A percentile compares a stretch with the other conserved stretches of the same genome.
Conservation (phyloP, 208 protist genomes). For the Trypanosoma vivax region DNA sequence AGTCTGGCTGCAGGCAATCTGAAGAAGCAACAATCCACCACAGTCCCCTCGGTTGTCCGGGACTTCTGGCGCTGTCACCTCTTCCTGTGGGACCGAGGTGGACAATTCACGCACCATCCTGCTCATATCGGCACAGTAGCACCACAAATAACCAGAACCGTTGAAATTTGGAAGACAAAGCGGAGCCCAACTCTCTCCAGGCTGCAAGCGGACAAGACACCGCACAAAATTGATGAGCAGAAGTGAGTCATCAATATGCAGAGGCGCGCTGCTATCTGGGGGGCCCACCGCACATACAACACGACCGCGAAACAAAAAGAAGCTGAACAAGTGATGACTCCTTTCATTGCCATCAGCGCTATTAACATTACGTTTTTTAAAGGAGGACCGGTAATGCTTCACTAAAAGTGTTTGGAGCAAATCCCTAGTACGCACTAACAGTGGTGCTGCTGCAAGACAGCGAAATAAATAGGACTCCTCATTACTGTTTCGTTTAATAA, state of each 20-base stretch:
- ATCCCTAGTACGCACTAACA: slow-evolving; percentile 15
- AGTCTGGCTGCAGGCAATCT: slow-evolving; percentile 13
- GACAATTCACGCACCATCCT: slow-evolving; percentile 16
- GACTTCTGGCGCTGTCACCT: not conserved
- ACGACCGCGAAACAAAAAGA: slow-evolving; percentile 32
- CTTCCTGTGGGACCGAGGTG: not conserved
- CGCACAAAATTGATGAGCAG: slow-evolving; percentile 54
- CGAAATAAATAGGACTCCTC: slow-evolving; percentile 40
- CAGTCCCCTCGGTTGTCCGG: not conserved
- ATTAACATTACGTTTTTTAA: not conserved
- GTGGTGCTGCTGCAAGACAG: slow-evolving; percentile 31
- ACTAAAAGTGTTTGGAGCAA: slow-evolving; percentile 10
- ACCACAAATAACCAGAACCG: slow-evolving; percentile 71
- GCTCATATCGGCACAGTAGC: slow-evolving; percentile 44
- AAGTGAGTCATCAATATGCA: slow-evolving; percentile 48
- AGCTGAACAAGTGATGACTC: slow-evolving; percentile 43
- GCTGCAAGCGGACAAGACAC: slow-evolving; percentile 36
- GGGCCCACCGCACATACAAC: slow-evolving; percentile 26
- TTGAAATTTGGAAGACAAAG: slow-evolving; percentile 72
- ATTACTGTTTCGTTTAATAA: slow-evolving; percentile 39
- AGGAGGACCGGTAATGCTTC: slow-evolving; percentile 5
- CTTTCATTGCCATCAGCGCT: not conserved
- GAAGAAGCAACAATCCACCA: slow-evolving; percentile 18
- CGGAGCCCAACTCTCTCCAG: slow-evolving; percentile 62
- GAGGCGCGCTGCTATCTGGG: not conserved